A percentile compares a stretch with the other conserved stretches of the same genome.
These are phyloP conservation scores for Juglanconis juglandina DNA, from an alignment of 2,329 filamentous ascomycete genomes.

Conservation along the genomic window DNA sequence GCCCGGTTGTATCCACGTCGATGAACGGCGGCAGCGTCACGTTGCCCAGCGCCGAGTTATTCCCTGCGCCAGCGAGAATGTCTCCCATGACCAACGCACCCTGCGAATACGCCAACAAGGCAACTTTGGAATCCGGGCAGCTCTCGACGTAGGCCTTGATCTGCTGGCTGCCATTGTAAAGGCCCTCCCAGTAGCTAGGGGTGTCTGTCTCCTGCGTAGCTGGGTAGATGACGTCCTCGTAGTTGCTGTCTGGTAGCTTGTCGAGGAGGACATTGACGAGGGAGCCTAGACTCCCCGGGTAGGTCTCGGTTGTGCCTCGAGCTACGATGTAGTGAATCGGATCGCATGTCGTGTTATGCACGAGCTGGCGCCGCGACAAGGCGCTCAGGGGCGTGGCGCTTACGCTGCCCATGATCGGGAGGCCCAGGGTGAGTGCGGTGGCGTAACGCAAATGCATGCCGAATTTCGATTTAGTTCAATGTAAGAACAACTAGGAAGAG, in stretches of 20 bases:
- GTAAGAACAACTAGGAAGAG: no score
- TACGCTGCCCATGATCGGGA: no score
- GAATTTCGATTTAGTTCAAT: no score
- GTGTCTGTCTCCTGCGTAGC: conserved; percentile 4
- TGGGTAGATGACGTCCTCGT: conserved; percentile 10
- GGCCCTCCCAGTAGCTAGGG: conserved; percentile 3
- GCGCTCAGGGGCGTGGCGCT: no score
- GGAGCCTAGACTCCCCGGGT: not conserved
- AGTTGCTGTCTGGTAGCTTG: not conserved
- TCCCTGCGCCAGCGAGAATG: not conserved
- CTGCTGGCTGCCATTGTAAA: not conserved
- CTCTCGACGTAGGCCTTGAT: conserved; percentile 2
- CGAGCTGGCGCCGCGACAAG: no score
- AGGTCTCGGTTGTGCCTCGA: not conserved
- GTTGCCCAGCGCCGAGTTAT: conserved; percentile 2
- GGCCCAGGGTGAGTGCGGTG: no score
- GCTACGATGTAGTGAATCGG: conserved; percentile 2
- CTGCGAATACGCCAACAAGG: not conserved
- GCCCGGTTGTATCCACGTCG: not conserved
- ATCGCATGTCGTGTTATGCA: no score
- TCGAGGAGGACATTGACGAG: not conserved
- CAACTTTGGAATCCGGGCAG: conserved; percentile 4
- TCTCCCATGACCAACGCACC: conserved; percentile 1
- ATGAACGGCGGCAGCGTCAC: not conserved
- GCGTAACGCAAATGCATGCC: no score